Evolutionary conservation across 306 rosid genomes (phyloP).

Genomic region (Vigna angularis): DNA sequence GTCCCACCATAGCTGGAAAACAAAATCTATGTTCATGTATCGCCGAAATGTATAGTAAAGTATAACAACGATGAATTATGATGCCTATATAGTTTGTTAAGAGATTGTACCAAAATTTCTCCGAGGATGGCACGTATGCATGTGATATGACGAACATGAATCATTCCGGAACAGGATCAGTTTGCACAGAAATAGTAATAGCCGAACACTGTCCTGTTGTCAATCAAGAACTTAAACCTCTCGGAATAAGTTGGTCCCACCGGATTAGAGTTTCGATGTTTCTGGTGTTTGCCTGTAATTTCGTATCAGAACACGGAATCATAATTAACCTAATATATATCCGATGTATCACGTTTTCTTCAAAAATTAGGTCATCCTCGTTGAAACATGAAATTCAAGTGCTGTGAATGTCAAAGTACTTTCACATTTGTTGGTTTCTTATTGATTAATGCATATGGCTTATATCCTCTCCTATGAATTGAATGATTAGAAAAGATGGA

Average conservation of each 20-base stretch:
- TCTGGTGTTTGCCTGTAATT: neutral
- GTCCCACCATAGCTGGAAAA: too few relatives aligned
- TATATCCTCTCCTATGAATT: neutral
- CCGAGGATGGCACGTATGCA: slow-evolving; percentile 12
- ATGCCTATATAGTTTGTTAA: neutral
- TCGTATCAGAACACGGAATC: neutral
- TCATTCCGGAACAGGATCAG: neutral
- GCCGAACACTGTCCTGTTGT: neutral
- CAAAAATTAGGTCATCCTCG: neutral
- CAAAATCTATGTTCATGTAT: too few relatives aligned
- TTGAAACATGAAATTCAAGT: neutral
- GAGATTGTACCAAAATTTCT: neutral
- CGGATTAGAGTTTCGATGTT: neutral
- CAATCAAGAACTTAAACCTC: slow-evolving; percentile 5
- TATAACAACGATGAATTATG: too few relatives aligned
- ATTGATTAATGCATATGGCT: neutral
- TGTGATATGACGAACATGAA: slow-evolving; percentile 22
- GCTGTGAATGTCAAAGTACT: neutral
- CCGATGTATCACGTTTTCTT: neutral
- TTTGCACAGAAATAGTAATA: slow-evolving; percentile 32
- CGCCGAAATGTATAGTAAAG: too few relatives aligned
- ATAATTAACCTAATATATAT: neutral
- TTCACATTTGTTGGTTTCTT: neutral
- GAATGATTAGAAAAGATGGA: neutral
- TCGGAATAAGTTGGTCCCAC: slow-evolving; percentile 23